These are phyloP conservation scores for Hansenula sp. DNA, from an alignment of 1,139 yeast species.

Conservation along the genomic window DNA sequence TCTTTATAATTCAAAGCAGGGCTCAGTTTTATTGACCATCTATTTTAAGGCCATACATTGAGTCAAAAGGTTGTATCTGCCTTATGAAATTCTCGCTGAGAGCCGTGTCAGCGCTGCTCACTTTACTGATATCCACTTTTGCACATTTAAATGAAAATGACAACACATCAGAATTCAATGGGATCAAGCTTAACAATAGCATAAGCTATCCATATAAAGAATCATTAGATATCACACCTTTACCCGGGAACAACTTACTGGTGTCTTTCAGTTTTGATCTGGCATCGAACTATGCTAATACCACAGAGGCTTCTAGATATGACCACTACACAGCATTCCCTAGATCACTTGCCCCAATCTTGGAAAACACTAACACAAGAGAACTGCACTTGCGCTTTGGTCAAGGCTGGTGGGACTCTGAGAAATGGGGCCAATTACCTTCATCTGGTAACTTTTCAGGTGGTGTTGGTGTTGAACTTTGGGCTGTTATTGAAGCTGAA, in stretches of 20 bases:
- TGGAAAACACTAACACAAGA: conserved; percentile 62
- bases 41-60: too few relatives aligned
- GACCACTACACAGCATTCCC: conserved; percentile 78
- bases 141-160: too few relatives aligned
- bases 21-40: too few relatives aligned
- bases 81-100: neutral
- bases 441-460: conserved; percentile 70
- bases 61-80: too few relatives aligned
- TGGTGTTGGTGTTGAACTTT: conserved; percentile 93
- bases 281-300: conserved; percentile 43
- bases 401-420: conserved; percentile 95
- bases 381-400: conserved; percentile 83
- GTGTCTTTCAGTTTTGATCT: conserved; percentile 67
- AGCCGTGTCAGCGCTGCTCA: too few relatives aligned
- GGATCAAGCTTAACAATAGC: neutral
- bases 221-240: conserved; percentile 55
- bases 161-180: neutral
- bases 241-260: conserved; percentile 65
- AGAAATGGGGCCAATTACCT: conserved; percentile 84
- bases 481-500: conserved; percentile 78
- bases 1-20: too few relatives aligned
- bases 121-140: too few relatives aligned
- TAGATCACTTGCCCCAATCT: conserved; percentile 71
- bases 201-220: conserved; percentile 32
- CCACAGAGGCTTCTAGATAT: conserved; percentile 26